phyloP scores from a whole-genome alignment of 345 rosid genomes.

The Stellera chamaejasme region DNA sequence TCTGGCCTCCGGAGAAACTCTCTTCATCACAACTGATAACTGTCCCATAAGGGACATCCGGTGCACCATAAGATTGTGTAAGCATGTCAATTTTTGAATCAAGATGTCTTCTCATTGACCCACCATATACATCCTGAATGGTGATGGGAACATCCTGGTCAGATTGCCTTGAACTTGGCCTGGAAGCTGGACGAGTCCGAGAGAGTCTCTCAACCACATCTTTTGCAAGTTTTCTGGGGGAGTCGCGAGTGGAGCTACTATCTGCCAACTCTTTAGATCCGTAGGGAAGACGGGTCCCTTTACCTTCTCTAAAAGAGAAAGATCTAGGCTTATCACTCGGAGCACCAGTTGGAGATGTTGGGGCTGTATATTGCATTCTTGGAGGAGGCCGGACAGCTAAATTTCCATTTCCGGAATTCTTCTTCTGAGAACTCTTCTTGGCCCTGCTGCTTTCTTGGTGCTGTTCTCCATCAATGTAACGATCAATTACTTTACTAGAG shows the following conservation, averaged over 20 bases:
- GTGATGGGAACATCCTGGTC: slow-evolving; percentile 57
- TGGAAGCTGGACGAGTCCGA: slow-evolving; percentile 38
- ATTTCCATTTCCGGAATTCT: slow-evolving; percentile 29
- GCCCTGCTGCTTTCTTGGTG: slow-evolving; percentile 46
- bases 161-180: slow-evolving; percentile 36
- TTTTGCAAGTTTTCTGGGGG: slow-evolving; percentile 78
- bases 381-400: slow-evolving; percentile 56
- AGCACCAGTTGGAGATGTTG: slow-evolving; percentile 56
- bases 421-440: slow-evolving; percentile 34
- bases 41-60: slow-evolving; percentile 37
- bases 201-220: slow-evolving; percentile 83
- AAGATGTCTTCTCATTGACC: slow-evolving; percentile 35
- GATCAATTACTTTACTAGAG: slow-evolving; percentile 78
- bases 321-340: slow-evolving; percentile 44
- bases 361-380: slow-evolving; percentile 46
- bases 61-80: slow-evolving; percentile 32
- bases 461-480: slow-evolving; percentile 94
- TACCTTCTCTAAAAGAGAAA: slow-evolving; percentile 66
- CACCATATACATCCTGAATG: slow-evolving; percentile 65
- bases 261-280: slow-evolving; percentile 57
- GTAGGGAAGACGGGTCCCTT: slow-evolving; percentile 35
- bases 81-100: slow-evolving; percentile 32
- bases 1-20: slow-evolving; percentile 27
- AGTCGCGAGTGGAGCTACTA: slow-evolving; percentile 56
- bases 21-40: slow-evolving; percentile 21